phyloP scores from a whole-genome alignment of 306 rosid genomes.

The Cucurbita maxima region DNA sequence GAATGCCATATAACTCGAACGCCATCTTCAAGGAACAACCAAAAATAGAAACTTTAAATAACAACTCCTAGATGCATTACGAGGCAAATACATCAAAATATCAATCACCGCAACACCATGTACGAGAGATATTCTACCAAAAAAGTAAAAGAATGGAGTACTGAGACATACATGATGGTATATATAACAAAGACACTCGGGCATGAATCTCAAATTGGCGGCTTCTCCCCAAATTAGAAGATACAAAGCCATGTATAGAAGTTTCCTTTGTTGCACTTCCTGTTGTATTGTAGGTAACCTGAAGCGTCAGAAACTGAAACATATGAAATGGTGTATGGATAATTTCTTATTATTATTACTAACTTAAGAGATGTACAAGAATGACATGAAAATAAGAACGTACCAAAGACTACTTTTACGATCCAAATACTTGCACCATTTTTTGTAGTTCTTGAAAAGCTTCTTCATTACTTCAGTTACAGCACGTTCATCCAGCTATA shows the following conservation, averaged over 20 bases:
- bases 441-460: slow-evolving; percentile 90
- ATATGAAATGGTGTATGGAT: neutral
- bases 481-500: slow-evolving; percentile 92
- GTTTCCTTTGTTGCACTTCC: slow-evolving; percentile 96
- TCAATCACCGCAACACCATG: neutral
- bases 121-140: neutral
- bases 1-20: slow-evolving; percentile 94
- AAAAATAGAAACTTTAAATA: neutral
- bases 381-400: slow-evolving; percentile 11
- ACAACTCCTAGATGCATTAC: neutral
- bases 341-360: neutral
- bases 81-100: neutral
- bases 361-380: neutral
- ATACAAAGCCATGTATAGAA: slow-evolving; percentile 89
- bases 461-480: slow-evolving; percentile 96
- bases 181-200: slow-evolving; percentile 95
- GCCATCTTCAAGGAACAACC: slow-evolving; percentile 61
- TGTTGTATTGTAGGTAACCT: slow-evolving; percentile 99
- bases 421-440: slow-evolving; percentile 97
- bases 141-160: neutral
- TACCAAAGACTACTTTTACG: slow-evolving; percentile 99
- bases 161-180: slow-evolving; percentile 74
- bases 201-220: slow-evolving; percentile 95
- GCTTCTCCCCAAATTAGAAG: slow-evolving; percentile 99
- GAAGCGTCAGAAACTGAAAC: slow-evolving; percentile 11